A percentile compares a stretch with the other conserved stretches of the same genome.
phyloP scores from a whole-genome alignment of 2,329 filamentous ascomycete genomes.

The Hypoxylon sp. region DNA sequence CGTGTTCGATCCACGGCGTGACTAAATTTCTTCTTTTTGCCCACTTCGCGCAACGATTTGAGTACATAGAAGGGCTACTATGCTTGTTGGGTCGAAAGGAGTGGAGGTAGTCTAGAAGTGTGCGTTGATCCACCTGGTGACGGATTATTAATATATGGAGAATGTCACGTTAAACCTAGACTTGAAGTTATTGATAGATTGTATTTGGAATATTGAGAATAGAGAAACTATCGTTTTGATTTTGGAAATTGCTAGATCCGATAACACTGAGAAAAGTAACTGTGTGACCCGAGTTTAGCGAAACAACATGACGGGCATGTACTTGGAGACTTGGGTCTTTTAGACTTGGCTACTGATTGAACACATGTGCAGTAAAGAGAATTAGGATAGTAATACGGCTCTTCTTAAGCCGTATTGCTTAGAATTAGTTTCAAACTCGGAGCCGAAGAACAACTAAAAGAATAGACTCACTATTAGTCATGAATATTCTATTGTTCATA shows the following conservation, averaged over 20 bases:
- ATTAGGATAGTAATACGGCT: not conserved
- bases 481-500: not conserved
- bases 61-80: not conserved
- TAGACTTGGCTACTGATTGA: not conserved
- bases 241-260: no score
- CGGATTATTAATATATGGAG: not conserved
- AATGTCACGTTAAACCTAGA: not conserved
- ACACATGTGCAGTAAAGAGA: not conserved
- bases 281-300: not conserved
- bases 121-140: not conserved
- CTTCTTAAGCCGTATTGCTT: not conserved
- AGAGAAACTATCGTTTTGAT: not conserved
- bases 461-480: not conserved
- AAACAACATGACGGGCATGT: not conserved
- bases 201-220: not conserved
- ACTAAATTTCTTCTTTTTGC: constrained; percentile 43
- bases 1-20: constrained; percentile 55
- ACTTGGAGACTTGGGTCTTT: not conserved
- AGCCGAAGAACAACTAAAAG: not conserved
- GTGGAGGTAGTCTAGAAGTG: not conserved
- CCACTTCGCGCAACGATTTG: not conserved
- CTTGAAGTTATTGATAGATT: not conserved
- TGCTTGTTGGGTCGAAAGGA: not conserved
- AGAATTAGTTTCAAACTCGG: not conserved
- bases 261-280: not conserved